Conservation (phyloP, 2,329 filamentous ascomycete genomes). For the Fusarium illudens region DNA sequence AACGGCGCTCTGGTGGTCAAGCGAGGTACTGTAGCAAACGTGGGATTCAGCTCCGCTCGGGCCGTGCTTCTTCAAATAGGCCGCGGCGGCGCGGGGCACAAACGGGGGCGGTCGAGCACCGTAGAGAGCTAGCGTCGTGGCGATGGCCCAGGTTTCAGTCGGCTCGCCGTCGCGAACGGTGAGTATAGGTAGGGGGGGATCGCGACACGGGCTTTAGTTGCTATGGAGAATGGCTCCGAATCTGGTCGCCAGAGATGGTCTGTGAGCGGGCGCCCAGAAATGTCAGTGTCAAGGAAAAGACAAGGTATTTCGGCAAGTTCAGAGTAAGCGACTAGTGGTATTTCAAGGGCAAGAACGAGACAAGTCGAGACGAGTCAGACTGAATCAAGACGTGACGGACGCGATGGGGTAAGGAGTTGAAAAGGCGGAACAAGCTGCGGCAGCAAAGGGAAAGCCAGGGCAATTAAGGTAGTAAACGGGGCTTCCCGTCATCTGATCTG, state of each 20-base stretch:
- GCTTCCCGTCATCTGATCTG: conserved; percentile 34
- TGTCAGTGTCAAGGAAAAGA: conserved; percentile 7
- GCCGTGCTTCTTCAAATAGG: conserved; percentile 40
- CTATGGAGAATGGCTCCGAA: conserved; percentile 12
- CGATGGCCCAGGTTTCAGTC: conserved; percentile 43
- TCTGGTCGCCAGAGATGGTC: conserved; percentile 8
- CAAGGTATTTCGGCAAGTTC: conserved; percentile 8
- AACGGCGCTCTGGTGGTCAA: conserved; percentile 19
- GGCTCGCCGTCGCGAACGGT: conserved; percentile 40
- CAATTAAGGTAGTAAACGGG: conserved; percentile 1
- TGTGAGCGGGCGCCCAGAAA: conserved; percentile 16
- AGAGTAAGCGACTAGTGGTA: conserved; percentile 2
- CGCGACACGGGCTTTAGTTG: conserved; percentile 29
- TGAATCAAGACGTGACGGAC: not conserved
- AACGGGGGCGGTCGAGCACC: conserved; percentile 24
- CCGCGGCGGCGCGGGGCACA: conserved; percentile 38
- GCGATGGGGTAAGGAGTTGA: conserved; percentile 1
- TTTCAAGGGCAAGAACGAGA: conserved; percentile 22
- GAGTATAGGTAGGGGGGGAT: conserved; percentile 40
- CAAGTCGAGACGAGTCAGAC: conserved; percentile 25
- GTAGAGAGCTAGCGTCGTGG: conserved; percentile 33
- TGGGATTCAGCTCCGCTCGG: conserved; percentile 38
- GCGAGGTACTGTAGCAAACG: conserved; percentile 33
- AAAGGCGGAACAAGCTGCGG: conserved; percentile 13
- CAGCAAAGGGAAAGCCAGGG: not conserved